Evolutionary conservation across 2,329 filamentous ascomycete species (phyloP).

Genomic region (Coccinonectria pachysandricola): DNA sequence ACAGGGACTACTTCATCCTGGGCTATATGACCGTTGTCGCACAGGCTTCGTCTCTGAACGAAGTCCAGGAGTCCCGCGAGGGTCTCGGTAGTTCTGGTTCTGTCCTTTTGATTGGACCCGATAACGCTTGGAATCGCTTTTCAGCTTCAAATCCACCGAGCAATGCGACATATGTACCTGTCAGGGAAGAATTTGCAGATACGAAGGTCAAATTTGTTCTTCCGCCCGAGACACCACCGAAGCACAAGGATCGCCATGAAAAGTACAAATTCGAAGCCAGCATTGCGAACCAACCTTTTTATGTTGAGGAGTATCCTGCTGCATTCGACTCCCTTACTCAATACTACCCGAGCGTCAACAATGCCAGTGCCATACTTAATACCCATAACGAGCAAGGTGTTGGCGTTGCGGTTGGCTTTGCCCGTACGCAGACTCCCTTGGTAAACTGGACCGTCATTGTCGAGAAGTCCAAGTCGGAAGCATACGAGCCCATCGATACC

Average conservation of each 20-base stretch:
- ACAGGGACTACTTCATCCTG: constrained; percentile 50
- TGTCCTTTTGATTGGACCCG: constrained; percentile 61
- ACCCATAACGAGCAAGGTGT: constrained; percentile 63
- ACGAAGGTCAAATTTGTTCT: constrained; percentile 49
- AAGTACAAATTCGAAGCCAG: constrained; percentile 23
- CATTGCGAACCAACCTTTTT: constrained; percentile 41
- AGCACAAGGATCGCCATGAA: constrained; percentile 37
- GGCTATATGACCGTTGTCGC: constrained; percentile 80
- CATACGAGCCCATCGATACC: constrained; percentile 62
- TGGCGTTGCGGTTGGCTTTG: constrained; percentile 70
- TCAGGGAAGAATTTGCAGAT: constrained; percentile 28
- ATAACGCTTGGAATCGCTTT: constrained; percentile 56
- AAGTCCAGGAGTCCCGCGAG: constrained; percentile 52
- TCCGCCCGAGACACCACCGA: constrained; percentile 35
- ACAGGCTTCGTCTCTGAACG: constrained; percentile 53
- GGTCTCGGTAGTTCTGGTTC: constrained; percentile 62
- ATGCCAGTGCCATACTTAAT: constrained; percentile 57
- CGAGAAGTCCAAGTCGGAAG: constrained; percentile 65
- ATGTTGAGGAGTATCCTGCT: constrained; percentile 51
- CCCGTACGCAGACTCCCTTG: constrained; percentile 54
- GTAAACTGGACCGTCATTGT: constrained; percentile 78
- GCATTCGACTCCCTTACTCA: constrained; percentile 49
- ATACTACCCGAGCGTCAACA: constrained; percentile 43
- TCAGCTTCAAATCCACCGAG: constrained; percentile 32
- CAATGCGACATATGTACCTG: constrained; percentile 34